Evolutionary conservation across 2,329 filamentous ascomycete genomes (phyloP), one percentile per base, ranked within the genome.

Genomic region (Cercospora sp.): DNA sequence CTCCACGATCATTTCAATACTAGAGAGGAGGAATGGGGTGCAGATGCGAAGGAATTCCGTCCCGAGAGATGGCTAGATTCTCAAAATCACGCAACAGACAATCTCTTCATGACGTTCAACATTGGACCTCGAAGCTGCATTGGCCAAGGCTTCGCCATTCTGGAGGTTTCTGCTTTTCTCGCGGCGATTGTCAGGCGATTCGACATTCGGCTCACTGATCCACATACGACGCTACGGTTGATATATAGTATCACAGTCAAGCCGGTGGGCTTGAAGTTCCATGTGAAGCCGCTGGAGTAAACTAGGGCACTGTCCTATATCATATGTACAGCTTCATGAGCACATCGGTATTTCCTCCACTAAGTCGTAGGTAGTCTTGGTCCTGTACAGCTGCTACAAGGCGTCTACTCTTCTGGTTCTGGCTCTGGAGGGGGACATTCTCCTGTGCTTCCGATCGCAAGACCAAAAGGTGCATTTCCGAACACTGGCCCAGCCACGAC

Each of bases 121-220:
- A 21, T 49, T 24, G 66, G 66, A 12, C 55, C 63, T 16, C 40
- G 66, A 32, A 37, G 18, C 24, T 68, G 66, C 30, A 66, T 68
- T 32, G 66, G 66, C 5, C 37, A 68, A 26, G 55, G 53, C 18
- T 66, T 68, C 28, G 62, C 66, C 4, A 55, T 43, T 12, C 32
- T 57, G 3, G 66, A 68, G 30, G 34, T 58, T 13, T 40, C 34
- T 5, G 65, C 51, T 21, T 26, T 67, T 21, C 24, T 67, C 3
- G 60, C 59, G 12, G 65, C 65, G 9, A 21, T 67, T 24, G 60
- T 63, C 10, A 61, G 65, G 10, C 43, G 51, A 2, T 67, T 63
- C 24, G 30, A 59, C 32, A 32, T 66, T 18, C 37, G 10, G 1
- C 26, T 67, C 32, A 57, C 12, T 3, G 18, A 18, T 5, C 60